phyloP scores from a whole-genome alignment of 2,329 filamentous ascomycete genomes.

The Claviceps sp. region DNA sequence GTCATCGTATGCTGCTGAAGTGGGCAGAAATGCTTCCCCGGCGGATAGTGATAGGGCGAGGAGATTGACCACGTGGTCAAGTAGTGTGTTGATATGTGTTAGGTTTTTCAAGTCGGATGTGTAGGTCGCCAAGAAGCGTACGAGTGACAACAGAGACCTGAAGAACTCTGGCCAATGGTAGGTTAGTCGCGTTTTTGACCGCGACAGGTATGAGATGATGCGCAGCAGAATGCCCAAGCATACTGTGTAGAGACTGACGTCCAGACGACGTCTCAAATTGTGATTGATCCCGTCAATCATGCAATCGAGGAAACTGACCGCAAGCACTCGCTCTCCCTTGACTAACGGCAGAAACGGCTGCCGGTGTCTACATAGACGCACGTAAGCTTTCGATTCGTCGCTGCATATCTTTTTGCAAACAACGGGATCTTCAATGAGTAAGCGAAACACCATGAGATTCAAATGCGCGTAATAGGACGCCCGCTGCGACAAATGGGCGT shows the following conservation, averaged over 20 bases:
- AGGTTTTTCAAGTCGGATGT: constrained; percentile 59
- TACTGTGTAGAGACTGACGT: constrained; percentile 72
- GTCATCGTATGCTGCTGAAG: constrained; percentile 81
- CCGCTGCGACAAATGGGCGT: constrained; percentile 72
- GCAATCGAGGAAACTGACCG: constrained; percentile 67
- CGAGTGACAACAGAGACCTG: constrained; percentile 72
- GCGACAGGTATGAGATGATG: constrained; percentile 70
- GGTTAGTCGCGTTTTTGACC: constrained; percentile 62
- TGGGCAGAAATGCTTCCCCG: constrained; percentile 83
- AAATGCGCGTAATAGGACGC: constrained; percentile 74
- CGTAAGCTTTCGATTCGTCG: constrained; percentile 56
- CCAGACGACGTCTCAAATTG: constrained; percentile 74
- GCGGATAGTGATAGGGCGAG: constrained; percentile 72
- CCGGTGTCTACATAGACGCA: constrained; percentile 80
- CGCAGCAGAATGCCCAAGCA: constrained; percentile 72
- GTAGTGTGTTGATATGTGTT: constrained; percentile 56
- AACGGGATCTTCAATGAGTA: constrained; percentile 72
- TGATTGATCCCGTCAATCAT: constrained; percentile 89
- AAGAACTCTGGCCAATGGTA: constrained; percentile 98
- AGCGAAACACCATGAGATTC: constrained; percentile 70
- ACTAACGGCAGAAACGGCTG: constrained; percentile 72
- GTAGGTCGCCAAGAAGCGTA: constrained; percentile 85
- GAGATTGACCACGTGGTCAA: constrained; percentile 68
- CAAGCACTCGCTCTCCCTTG: constrained; percentile 57
- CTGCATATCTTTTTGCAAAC: constrained; percentile 76